These are phyloP conservation scores for Mortierella sp. DNA, from an alignment of 371 early-diverging fungal species.

Conservation along the genomic window DNA sequence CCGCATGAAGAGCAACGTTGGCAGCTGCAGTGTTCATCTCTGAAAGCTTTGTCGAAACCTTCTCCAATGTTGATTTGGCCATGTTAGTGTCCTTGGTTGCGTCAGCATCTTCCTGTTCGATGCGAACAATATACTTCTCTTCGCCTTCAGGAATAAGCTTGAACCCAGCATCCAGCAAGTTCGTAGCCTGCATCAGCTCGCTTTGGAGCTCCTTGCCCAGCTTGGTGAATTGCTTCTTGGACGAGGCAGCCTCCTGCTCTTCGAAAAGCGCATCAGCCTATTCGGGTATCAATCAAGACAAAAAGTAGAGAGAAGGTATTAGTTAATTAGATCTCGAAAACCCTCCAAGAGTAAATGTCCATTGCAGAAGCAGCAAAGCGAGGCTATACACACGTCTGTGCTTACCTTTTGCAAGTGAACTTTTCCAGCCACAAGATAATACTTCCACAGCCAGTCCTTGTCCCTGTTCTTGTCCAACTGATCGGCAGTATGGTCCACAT, in stretches of 20 bases:
- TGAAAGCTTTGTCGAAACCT: constrained; percentile 39
- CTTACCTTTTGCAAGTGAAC: constrained; percentile 44
- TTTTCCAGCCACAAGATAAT: constrained; percentile 46
- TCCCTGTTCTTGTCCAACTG: constrained; percentile 23
- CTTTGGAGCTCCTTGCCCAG: constrained; percentile 33
- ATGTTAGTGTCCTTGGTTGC: too few relatives aligned
- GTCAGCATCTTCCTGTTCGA: constrained; percentile 6
- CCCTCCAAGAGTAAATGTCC: too few relatives aligned
- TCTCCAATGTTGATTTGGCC: constrained; percentile 35
- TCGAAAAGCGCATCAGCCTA: constrained; percentile 45
- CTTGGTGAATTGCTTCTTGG: constrained; percentile 39
- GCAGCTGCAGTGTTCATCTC: constrained; percentile 49
- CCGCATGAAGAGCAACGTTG: constrained; percentile 46
- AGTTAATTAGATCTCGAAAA: too few relatives aligned
- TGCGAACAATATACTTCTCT: constrained; percentile 40
- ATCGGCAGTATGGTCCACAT: constrained; percentile 34
- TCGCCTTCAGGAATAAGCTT: constrained; percentile 33
- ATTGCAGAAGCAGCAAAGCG: too few relatives aligned
- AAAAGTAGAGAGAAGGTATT: background rate
- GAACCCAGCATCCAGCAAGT: constrained; percentile 30
- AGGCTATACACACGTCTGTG: too few relatives aligned
- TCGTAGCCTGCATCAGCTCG: constrained; percentile 33
- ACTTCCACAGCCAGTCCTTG: constrained; percentile 41
- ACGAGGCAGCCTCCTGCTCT: constrained; percentile 37
- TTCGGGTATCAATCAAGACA: background rate